Evolutionary conservation across 2,329 filamentous ascomycete species (phyloP).

Genomic region (Cordyceps fumosorosea): DNA sequence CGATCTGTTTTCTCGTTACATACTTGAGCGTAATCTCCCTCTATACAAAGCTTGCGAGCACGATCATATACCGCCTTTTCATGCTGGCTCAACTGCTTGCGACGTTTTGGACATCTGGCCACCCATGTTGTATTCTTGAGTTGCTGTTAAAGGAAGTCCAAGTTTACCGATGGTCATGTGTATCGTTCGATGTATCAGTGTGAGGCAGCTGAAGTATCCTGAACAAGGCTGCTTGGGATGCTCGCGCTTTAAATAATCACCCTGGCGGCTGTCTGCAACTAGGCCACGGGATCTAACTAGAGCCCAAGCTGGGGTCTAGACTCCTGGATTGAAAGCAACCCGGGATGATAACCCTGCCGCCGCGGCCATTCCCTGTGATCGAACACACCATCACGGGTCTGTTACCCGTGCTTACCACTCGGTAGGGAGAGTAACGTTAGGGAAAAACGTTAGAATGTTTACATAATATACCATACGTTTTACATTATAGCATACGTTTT

Average conservation of each 20-base stretch:
- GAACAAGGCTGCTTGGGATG: not conserved
- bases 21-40: not conserved
- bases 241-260: not conserved
- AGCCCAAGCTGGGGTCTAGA: not conserved
- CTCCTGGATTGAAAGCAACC: too few species aligned
- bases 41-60: not conserved
- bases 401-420: not conserved
- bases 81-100: not conserved
- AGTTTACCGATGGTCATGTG: not conserved
- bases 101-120: not conserved
- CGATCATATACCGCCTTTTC: slow-evolving; percentile 5
- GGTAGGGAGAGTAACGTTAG: too few species aligned
- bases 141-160: not conserved
- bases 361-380: not conserved
- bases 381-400: not conserved
- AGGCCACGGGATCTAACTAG: not conserved
- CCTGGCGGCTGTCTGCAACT: not conserved
- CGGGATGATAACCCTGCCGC: not conserved
- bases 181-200: not conserved
- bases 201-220: too few species aligned
- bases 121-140: not conserved
- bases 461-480: too few species aligned
- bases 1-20: not conserved
- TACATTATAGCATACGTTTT: too few species aligned
- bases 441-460: too few species aligned